phyloP scores from a whole-genome alignment of 495 filamentous ascomycete genomes.

The Xylaria longipes region DNA sequence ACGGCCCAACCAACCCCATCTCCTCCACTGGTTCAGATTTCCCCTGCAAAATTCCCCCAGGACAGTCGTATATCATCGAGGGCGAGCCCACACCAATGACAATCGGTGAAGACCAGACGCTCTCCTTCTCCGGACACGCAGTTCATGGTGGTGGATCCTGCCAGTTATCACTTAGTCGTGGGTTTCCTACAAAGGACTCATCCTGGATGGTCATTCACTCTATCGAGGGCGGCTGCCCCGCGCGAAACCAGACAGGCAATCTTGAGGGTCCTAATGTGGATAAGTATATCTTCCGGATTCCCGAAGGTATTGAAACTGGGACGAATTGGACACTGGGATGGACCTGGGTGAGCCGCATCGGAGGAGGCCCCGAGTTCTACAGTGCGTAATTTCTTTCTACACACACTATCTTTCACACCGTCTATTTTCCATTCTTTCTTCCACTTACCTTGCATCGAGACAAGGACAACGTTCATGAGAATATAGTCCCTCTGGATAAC shows the following conservation, averaged over 20 bases:
- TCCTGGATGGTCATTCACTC: conserved; percentile 82
- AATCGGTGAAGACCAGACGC: conserved; percentile 59
- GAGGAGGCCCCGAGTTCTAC: conserved; percentile 61
- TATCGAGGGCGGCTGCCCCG: conserved; percentile 79
- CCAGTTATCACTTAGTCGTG: conserved; percentile 76
- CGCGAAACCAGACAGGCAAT: conserved; percentile 53
- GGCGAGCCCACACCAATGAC: conserved; percentile 49
- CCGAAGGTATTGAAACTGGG: conserved; percentile 57
- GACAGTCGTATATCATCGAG: conserved; percentile 45
- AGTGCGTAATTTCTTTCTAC: background rate
- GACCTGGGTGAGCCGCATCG: conserved; percentile 51
- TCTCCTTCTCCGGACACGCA: conserved; percentile 65
- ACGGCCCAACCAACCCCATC: conserved; percentile 33
- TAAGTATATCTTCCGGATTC: conserved; percentile 64
- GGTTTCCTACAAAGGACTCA: conserved; percentile 58
- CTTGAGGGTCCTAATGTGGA: conserved; percentile 37
- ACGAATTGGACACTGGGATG: conserved; percentile 75
- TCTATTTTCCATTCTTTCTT: too few relatives aligned
- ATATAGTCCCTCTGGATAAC: background rate
- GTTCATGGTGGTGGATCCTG: conserved; percentile 88
- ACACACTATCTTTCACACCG: background rate
- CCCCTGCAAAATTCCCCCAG: conserved; percentile 71
- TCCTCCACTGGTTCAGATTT: conserved; percentile 65
- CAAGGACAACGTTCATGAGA: background rate
- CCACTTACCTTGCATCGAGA: background rate